Base-by-base conservation (phyloP, 352 stramenopile genomes). In the Phytophthora parvispora region DNA sequence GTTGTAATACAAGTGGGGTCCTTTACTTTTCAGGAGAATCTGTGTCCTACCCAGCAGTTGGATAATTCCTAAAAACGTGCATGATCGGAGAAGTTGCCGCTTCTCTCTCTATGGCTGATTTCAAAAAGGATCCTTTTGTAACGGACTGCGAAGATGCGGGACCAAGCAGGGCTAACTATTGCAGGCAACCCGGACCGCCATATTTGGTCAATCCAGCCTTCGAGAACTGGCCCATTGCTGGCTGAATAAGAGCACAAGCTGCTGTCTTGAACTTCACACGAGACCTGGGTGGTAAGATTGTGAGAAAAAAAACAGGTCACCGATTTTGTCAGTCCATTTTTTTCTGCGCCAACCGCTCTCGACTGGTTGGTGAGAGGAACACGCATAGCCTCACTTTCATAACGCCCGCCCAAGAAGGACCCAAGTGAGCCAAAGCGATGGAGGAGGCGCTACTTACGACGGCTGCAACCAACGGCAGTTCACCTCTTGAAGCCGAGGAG, bases 261-360 rank as follows among this genome's bases (percentile, higher is more conserved):
- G n/a, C n/a, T n/a, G n/a, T n/a, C n/a, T 47, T 24, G 38, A 47
- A 24, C 38, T 47, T 47, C 38, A 24, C 38, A 47, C 38, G 38
- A 20, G 38, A 47, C 13, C 9, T 20, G 38, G 38, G 6, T 24
- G 18, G 38, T 47, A 22, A 10, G 38, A 47, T 47, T 47, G 34
- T 6, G 34, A 42, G 34, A 2, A 42, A 42, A 42, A 42, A 42
- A 56, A 45, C 12, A 49, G 36, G 34, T 50, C 34, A 61, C 54
- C 34, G 24, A 56, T 64, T 64, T 64, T 31, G 31, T 43, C 29
- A 64, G 57, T 64, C 29, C 43, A 56, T 29, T 49, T 64, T 64
- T 56, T 64, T 54, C 15, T 34, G 32, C 15, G 5, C 25, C 54
- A 61, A 61, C 54, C 29, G 29, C 28, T 45, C 28, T 42, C 16